These are phyloP conservation scores for Fusarium sp. DNA, from an alignment of 2,329 filamentous ascomycete genomes.

Conservation along the genomic window DNA sequence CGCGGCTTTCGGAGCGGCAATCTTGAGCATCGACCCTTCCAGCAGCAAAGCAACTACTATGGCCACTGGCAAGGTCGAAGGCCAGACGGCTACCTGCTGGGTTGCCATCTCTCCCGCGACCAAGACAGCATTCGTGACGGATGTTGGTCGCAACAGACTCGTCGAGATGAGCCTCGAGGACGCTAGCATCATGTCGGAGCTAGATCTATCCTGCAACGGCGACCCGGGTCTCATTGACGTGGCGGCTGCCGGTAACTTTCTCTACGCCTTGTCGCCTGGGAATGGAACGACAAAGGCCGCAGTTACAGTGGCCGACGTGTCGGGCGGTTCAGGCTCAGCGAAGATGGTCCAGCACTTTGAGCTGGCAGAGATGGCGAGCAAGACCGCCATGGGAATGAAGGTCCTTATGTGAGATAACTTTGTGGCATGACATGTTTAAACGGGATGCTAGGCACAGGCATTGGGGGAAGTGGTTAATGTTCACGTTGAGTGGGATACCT, in stretches of 20 bases:
- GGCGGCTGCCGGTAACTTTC: constrained; percentile 64
- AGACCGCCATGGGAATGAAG: constrained; percentile 2
- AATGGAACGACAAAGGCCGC: constrained; percentile 60
- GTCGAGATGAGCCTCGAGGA: constrained; percentile 70
- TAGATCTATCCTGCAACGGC: constrained; percentile 61
- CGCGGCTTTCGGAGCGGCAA: constrained; percentile 69
- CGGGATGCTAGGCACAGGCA: too few relatives aligned
- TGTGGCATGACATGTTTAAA: too few relatives aligned
- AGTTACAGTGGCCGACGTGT: constrained; percentile 57
- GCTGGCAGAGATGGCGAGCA: constrained; percentile 41
- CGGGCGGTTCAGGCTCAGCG: constrained; percentile 29
- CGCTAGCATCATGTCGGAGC: constrained; percentile 61
- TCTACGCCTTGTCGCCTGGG: constrained; percentile 72
- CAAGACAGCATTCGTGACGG: constrained; percentile 71
- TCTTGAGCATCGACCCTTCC: constrained; percentile 60
- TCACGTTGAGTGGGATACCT: too few relatives aligned
- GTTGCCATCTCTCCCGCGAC: constrained; percentile 64
- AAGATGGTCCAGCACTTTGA: constrained; percentile 54
- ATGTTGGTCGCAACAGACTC: constrained; percentile 66
- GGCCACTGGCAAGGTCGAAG: constrained; percentile 60
- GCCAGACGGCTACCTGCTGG: constrained; percentile 74
- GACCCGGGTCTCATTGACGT: constrained; percentile 72
- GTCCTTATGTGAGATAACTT: not conserved
- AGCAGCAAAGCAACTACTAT: constrained; percentile 52
- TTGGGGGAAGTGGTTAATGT: too few relatives aligned